These are phyloP conservation scores for Russula virescens DNA, from an alignment of 768 basidiomycete genomes.

Conservation along the genomic window DNA sequence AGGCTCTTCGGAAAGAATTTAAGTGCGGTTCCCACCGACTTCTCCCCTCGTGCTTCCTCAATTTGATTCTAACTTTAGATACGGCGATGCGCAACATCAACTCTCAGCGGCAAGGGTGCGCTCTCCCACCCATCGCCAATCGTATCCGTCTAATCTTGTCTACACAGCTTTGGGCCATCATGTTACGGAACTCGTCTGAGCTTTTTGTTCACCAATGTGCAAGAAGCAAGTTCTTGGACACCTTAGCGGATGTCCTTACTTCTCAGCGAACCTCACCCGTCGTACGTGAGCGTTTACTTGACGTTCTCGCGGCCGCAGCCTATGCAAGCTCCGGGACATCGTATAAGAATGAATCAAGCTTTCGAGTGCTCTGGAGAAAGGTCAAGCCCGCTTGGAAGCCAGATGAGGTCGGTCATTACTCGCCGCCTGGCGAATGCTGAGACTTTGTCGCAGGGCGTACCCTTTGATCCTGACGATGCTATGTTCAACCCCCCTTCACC, in stretches of 20 bases:
- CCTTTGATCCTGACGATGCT: conserved; percentile 70
- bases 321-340: conserved; percentile 49
- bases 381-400: conserved; percentile 77
- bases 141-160: not conserved
- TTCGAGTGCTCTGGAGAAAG: conserved; percentile 72
- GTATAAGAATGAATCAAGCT: conserved; percentile 38
- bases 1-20: conserved; percentile 79
- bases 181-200: conserved; percentile 76
- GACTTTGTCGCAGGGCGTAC: conserved; percentile 48
- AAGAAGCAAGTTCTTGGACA: conserved; percentile 73
- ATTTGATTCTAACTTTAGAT: conserved; percentile 10
- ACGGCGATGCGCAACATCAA: conserved; percentile 24
- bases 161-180: conserved; percentile 77
- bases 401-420: conserved; percentile 50
- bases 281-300: conserved; percentile 70
- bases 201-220: conserved; percentile 65
- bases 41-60: not conserved
- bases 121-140: not conserved
- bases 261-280: conserved; percentile 67
- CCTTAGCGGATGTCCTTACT: conserved; percentile 65
- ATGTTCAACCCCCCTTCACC: conserved; percentile 68
- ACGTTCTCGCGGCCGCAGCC: conserved; percentile 78
- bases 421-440: not conserved
- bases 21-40: conserved; percentile 43
- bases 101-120: conserved; percentile 24